Conservation (phyloP, 306 rosid genomes). For the Amphicarpaea edgeworthii region DNA sequence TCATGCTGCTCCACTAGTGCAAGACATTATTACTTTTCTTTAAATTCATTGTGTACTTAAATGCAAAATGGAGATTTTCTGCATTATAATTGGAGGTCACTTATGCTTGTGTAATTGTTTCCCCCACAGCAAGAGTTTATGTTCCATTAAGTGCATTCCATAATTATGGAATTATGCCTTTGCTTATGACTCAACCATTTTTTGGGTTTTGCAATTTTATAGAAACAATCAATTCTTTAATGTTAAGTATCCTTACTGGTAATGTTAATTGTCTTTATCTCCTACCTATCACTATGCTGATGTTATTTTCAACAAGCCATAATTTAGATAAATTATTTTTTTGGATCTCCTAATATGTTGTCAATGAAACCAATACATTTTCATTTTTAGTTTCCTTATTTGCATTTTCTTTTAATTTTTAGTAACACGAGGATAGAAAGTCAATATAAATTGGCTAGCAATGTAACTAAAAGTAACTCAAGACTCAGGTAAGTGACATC, state of each 20-base stretch:
- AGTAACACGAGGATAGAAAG: constrained; percentile 16
- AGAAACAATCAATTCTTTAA: constrained; percentile 2
- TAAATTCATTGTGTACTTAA: constrained; percentile 17
- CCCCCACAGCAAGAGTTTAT: neutral
- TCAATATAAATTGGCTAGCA: constrained; percentile 2
- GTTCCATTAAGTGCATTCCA: constrained; percentile 17
- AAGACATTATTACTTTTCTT: constrained; percentile 11
- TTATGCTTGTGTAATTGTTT: neutral
- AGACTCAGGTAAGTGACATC: neutral
- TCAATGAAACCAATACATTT: neutral
- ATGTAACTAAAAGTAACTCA: constrained; percentile 21
- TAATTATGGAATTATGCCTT: constrained; percentile 19
- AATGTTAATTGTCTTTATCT: constrained; percentile 30
- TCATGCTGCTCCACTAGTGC: neutral
- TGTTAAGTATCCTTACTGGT: constrained; percentile 10
- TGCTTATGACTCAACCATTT: neutral
- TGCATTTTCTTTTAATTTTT: constrained; percentile 20
- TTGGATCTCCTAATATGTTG: constrained; percentile 28
- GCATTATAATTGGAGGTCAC: constrained; percentile 4
- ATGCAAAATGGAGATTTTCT: constrained; percentile 9
- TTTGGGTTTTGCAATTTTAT: constrained; percentile 11
- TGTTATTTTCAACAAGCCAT: constrained; percentile 17
- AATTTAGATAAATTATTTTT: constrained; percentile 36
- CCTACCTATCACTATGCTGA: constrained; percentile 32
- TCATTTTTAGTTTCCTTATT: constrained; percentile 34